Evolutionary conservation across 495 filamentous ascomycete species (phyloP).

Genomic region (Massariosphaeria phaeospora): DNA sequence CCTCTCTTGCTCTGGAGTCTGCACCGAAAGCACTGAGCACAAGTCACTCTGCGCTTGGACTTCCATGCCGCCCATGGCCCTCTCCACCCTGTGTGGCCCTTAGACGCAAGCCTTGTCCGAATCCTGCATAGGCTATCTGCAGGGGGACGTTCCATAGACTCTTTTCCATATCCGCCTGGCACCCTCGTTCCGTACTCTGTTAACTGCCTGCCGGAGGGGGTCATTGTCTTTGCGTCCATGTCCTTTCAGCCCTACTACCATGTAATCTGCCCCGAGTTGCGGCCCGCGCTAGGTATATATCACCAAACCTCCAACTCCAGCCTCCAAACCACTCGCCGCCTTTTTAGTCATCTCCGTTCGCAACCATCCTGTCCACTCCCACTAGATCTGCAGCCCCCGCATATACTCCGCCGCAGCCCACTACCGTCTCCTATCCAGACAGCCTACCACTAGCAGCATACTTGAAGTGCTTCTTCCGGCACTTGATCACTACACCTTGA

Average conservation of each 20-base stretch:
- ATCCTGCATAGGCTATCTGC: slow-evolving; percentile 29
- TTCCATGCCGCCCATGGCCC: slow-evolving; percentile 15
- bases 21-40: slow-evolving; percentile 28
- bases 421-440: slow-evolving; percentile 5
- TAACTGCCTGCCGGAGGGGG: slow-evolving; percentile 9
- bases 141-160: slow-evolving; percentile 26
- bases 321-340: slow-evolving; percentile 15
- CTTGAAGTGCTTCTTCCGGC: slow-evolving; percentile 4
- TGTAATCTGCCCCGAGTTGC: slow-evolving; percentile 17
- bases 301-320: slow-evolving; percentile 22
- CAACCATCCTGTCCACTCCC: slow-evolving; percentile 9
- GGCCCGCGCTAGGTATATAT: slow-evolving; percentile 22
- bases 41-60: slow-evolving; percentile 20
- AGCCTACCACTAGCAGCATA: not conserved
- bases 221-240: slow-evolving; percentile 1
- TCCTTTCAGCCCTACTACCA: slow-evolving; percentile 32
- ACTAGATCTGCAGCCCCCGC: slow-evolving; percentile 30
- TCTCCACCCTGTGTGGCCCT: slow-evolving; percentile 7
- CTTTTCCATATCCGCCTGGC: slow-evolving; percentile 18
- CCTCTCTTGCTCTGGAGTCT: slow-evolving; percentile 18
- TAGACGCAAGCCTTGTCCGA: slow-evolving; percentile 31
- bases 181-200: slow-evolving; percentile 17
- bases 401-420: slow-evolving; percentile 27
- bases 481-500: not conserved
- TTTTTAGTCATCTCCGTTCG: slow-evolving; percentile 27